A percentile compares a stretch with the other conserved stretches of the same genome.
Evolutionary conservation across 2,329 filamentous ascomycete genomes (phyloP).

Genomic region (Lachnellula willkommii): DNA sequence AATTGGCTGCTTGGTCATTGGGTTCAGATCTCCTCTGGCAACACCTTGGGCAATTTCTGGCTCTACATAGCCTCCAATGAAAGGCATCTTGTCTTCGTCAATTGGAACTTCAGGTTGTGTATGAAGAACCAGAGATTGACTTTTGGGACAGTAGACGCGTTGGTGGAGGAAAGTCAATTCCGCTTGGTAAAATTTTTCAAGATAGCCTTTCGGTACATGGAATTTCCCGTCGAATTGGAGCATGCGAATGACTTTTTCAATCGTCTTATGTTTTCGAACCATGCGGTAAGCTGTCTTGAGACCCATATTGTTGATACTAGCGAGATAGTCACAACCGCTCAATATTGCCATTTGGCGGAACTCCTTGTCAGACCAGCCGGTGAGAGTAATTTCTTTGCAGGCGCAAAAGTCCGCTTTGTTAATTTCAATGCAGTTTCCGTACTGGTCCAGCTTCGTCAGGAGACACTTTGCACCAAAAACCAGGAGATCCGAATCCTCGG

Average conservation of each 20-base stretch:
- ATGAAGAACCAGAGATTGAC: conserved; percentile 67
- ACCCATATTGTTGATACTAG: conserved; percentile 77
- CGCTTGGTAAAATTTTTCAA: conserved; percentile 75
- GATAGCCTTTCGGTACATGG: conserved; percentile 72
- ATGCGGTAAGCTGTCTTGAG: conserved; percentile 90
- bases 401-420: conserved; percentile 83
- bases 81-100: conserved; percentile 66
- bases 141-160: conserved; percentile 81
- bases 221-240: conserved; percentile 86
- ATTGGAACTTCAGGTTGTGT: conserved; percentile 60
- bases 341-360: conserved; percentile 95
- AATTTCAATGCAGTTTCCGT: conserved; percentile 89
- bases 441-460: conserved; percentile 89
- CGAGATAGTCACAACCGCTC: conserved; percentile 93
- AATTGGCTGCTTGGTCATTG: conserved; percentile 71
- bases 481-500: conserved; percentile 91
- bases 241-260: conserved; percentile 76
- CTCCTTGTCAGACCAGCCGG: conserved; percentile 86
- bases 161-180: conserved; percentile 92
- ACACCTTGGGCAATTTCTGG: conserved; percentile 66
- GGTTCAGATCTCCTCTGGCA: conserved; percentile 77
- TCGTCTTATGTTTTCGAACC: conserved; percentile 81
- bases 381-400: conserved; percentile 80
- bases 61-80: conserved; percentile 71
- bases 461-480: conserved; percentile 91